Conservation (phyloP, 2,329 filamentous ascomycete species). For the Aspergillus piperis region DNA sequence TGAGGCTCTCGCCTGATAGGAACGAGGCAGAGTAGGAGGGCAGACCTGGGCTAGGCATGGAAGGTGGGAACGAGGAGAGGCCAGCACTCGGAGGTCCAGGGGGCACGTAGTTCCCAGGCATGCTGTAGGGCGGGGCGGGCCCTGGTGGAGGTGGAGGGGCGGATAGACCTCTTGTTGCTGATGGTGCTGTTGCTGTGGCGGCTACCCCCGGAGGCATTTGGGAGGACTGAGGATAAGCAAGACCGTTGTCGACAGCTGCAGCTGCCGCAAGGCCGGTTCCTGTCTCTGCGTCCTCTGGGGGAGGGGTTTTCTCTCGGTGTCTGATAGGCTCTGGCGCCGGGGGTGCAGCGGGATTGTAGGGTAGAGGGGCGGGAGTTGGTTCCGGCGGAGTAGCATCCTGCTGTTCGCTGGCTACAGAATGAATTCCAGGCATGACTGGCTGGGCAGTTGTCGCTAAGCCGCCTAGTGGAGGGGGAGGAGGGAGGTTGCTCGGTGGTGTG, state of each 20-base stretch:
- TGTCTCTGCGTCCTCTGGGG: conserved; percentile 57
- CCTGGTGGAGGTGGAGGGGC: conserved; percentile 22
- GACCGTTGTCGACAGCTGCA: conserved; percentile 40
- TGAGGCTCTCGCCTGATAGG: conserved; percentile 17
- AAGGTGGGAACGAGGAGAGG: conserved; percentile 29
- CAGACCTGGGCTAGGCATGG: conserved; percentile 29
- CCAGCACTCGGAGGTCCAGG: conserved; percentile 39
- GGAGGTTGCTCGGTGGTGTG: conserved; percentile 25
- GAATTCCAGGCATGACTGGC: conserved; percentile 12
- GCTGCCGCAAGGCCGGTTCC: conserved; percentile 50
- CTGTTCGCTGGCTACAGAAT: conserved; percentile 23
- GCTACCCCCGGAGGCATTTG: conserved; percentile 23
- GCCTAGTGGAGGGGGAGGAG: conserved; percentile 28
- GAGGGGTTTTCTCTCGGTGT: conserved; percentile 67
- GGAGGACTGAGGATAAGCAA: conserved; percentile 34
- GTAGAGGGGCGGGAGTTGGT: conserved; percentile 50
- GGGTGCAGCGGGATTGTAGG: conserved; percentile 68
- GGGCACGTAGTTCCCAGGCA: conserved; percentile 34
- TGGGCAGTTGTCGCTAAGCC: conserved; percentile 20
- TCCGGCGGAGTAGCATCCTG: conserved; percentile 30
- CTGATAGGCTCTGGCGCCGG: conserved; percentile 66
- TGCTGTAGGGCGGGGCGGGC: conserved; percentile 26
- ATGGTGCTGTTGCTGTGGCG: background rate
- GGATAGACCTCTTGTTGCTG: conserved; percentile 12
- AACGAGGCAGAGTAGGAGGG: conserved; percentile 34